Evolutionary conservation across 495 filamentous ascomycete species (phyloP).

Genomic region (Daldinia concentrica): DNA sequence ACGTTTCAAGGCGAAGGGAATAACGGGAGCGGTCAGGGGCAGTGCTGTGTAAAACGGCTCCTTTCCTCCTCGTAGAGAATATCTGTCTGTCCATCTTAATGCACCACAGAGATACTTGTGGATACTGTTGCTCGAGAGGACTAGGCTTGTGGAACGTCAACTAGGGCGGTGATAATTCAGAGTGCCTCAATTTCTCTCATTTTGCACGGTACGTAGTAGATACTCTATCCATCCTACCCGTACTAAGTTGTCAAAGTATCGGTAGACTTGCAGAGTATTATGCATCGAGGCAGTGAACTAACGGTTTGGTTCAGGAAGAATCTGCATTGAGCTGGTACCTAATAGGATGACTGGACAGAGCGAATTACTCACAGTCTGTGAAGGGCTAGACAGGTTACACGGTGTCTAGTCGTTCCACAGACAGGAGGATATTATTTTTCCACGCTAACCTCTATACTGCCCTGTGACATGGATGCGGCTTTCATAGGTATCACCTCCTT

Average conservation of each 20-base stretch:
- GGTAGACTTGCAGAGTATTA: not conserved
- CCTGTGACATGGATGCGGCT: not conserved
- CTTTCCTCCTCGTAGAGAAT: not conserved
- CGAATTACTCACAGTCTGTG: not conserved
- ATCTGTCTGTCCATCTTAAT: not conserved
- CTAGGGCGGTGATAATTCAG: not conserved
- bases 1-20: slow-evolving; percentile 24
- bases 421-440: not conserved
- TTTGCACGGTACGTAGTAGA: not conserved
- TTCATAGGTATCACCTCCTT: not conserved
- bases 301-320: slow-evolving; percentile 3
- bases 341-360: not conserved
- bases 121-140: not conserved
- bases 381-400: slow-evolving; percentile 16
- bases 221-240: not conserved
- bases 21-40: slow-evolving; percentile 35
- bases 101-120: slow-evolving; percentile 28
- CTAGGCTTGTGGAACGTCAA: slow-evolving; percentile 1
- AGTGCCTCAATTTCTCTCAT: slow-evolving; percentile 13
- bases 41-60: slow-evolving; percentile 19
- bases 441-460: not conserved
- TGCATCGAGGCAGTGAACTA: not conserved
- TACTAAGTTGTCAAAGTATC: not conserved
- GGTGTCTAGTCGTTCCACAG: slow-evolving; percentile 9
- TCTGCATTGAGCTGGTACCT: slow-evolving; percentile 9